Conservation (phyloP, 805 yeast genomes). For the Groenewaldozyma salmanticensis region DNA sequence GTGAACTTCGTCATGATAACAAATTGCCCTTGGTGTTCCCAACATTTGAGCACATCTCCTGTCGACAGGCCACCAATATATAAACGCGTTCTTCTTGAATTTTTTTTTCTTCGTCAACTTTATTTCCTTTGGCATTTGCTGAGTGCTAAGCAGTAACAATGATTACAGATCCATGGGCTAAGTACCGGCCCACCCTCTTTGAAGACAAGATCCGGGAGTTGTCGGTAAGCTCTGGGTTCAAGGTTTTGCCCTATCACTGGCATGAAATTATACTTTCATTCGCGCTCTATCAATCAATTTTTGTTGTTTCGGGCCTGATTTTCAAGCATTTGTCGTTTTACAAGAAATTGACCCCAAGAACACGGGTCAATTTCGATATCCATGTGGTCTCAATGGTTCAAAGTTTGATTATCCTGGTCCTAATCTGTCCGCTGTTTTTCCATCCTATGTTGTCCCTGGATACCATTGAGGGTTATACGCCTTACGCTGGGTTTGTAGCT, state of each 20-base stretch:
- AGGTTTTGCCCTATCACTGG: slow-evolving; percentile 26
- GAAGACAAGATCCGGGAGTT: background rate
- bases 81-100: too few relatives aligned
- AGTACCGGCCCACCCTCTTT: slow-evolving; percentile 5
- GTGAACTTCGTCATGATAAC: too few relatives aligned
- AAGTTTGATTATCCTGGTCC: slow-evolving; percentile 50
- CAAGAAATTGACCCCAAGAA: slow-evolving; percentile 34
- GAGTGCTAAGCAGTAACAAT: too few relatives aligned
- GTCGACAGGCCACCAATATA: too few relatives aligned
- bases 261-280: slow-evolving; percentile 65
- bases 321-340: slow-evolving; percentile 41
- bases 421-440: slow-evolving; percentile 56
- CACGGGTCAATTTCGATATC: slow-evolving; percentile 71
- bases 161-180: slow-evolving; percentile 17
- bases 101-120: too few relatives aligned
- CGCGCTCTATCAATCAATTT: slow-evolving; percentile 48
- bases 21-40: too few relatives aligned
- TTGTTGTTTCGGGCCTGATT: slow-evolving; percentile 42
- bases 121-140: too few relatives aligned
- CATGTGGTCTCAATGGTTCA: slow-evolving; percentile 87
- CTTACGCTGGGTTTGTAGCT: slow-evolving; percentile 65
- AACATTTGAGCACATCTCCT: too few relatives aligned
- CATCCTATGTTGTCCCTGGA: slow-evolving; percentile 41
- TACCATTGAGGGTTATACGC: slow-evolving; percentile 58
- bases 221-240: slow-evolving; percentile 16